phyloP scores from a whole-genome alignment of 2,329 filamentous ascomycete genomes.

The Penicillium palitans region DNA sequence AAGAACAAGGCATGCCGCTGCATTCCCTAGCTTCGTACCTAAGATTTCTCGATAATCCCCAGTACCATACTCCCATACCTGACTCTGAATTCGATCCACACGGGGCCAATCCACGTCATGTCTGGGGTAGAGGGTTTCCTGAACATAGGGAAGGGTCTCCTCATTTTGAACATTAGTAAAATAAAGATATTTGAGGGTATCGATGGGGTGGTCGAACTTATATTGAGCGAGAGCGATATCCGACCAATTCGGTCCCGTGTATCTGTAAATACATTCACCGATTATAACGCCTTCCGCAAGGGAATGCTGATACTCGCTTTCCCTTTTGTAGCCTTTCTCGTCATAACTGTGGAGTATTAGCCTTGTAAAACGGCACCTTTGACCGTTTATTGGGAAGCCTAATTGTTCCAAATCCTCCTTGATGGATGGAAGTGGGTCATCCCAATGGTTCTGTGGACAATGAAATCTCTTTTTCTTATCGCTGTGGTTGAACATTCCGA shows the following conservation, averaged over 20 bases:
- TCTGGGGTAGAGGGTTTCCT: not conserved
- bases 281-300: not conserved
- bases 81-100: not conserved
- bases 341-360: not conserved
- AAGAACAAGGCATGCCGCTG: not conserved
- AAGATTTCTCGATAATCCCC: not conserved
- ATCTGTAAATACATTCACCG: not conserved
- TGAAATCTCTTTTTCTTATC: not conserved
- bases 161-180: not conserved
- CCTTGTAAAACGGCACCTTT: not conserved
- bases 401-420: not conserved
- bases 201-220: slow-evolving; percentile 1
- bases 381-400: not conserved
- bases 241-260: not conserved
- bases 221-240: slow-evolving; percentile 3
- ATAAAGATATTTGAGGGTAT: slow-evolving; percentile 3
- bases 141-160: not conserved
- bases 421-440: not conserved
- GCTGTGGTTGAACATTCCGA: not conserved
- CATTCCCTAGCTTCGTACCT: not conserved
- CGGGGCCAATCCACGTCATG: not conserved
- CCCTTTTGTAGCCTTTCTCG: not conserved
- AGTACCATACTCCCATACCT: not conserved
- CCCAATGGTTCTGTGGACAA: not conserved
- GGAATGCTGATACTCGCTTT: not conserved